Base-by-base conservation (phyloP, 371 early-diverging fungal genomes). In the Apophysomyces sp. region DNA sequence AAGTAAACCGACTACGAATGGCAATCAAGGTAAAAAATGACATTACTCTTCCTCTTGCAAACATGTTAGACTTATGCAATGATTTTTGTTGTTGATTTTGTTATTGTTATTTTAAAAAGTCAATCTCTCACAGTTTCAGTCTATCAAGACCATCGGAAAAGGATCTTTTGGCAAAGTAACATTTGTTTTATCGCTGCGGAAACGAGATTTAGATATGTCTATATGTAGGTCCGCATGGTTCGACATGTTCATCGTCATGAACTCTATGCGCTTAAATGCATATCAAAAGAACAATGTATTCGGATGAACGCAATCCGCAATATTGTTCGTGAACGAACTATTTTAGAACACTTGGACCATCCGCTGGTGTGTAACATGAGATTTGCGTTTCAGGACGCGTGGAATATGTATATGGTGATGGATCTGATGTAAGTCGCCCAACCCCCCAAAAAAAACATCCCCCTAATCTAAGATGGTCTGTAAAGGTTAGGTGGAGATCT, bases 301-400 rank as follows among this genome's bases (percentile, higher is more conserved):
- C 73, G 75, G 37, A 86, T 84, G 77, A 76, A 87, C 15, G 89
- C 88, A 0, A 75, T 86, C 16, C 73, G 81, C 40, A 88, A 91
- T 66, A 79, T 93, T 37, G 61, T 93, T 27, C 83, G 89, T 52
- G 92, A 93, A 69, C 83, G 93, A 3, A 80, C 76, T 30, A 80
- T 93, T 37, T 77, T 93, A 18, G 92, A 92, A 67, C 75, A 80
- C 7, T 58, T 92, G 27, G 79, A 86, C 58, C 89, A 90, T 67
- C 86, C 91, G 5, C 85, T 90, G 57, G 82, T 93, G 15, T 85
- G 83, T 58, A 89, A 90, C 72, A 70, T 92, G 71, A 84, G 89
- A 29, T 93, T 86, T 79, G 88, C 90, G 2, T 93, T 91, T 63
- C 92, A 92, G 65, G 92, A 93, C 67, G 82, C 80, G 29, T 76